A percentile compares a stretch with the other conserved stretches of the same genome.
phyloP scores from a whole-genome alignment of 177 flowering plant species.

The Telopea speciosissima region DNA sequence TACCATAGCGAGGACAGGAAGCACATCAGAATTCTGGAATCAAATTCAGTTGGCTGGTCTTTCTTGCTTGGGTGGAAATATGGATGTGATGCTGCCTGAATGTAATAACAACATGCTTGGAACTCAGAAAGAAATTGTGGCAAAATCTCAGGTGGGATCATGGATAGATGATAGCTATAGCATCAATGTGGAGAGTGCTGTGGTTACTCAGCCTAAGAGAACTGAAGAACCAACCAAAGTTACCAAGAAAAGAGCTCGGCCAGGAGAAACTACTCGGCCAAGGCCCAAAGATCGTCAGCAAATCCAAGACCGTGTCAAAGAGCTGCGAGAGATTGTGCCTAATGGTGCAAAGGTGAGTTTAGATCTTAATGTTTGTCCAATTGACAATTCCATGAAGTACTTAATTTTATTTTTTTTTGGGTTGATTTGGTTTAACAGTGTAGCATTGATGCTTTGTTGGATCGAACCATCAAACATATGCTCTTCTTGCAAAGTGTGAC shows the following conservation, averaged over 20 bases:
- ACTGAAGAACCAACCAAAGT: slow-evolving; percentile 44
- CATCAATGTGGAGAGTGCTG: slow-evolving; percentile 28
- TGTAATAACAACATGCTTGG: slow-evolving; percentile 15
- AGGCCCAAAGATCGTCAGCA: slow-evolving; percentile 92
- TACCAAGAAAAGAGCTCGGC: slow-evolving; percentile 67
- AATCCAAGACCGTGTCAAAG: slow-evolving; percentile 81
- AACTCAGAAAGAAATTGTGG: slow-evolving; percentile 25
- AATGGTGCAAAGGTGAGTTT: slow-evolving; percentile 70
- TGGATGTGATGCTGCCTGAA: slow-evolving; percentile 17
- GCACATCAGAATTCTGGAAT: slow-evolving; percentile 19
- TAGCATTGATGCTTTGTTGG: slow-evolving; percentile 78
- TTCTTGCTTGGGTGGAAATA: slow-evolving; percentile 27
- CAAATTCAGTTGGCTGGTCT: slow-evolving; percentile 24
- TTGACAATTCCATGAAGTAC: not conserved
- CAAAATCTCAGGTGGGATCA: slow-evolving; percentile 40
- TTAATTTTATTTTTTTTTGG: not conserved
- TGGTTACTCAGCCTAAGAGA: slow-evolving; percentile 27
- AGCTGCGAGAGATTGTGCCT: slow-evolving; percentile 80
- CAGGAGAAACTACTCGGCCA: slow-evolving; percentile 81
- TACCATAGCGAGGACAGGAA: slow-evolving; percentile 38
- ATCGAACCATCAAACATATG: slow-evolving; percentile 76
- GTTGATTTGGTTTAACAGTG: slow-evolving; percentile 43
- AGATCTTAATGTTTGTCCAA: not conserved
- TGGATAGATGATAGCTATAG: slow-evolving; percentile 61
- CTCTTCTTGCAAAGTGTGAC: slow-evolving; percentile 73